Evolutionary conservation across 78 protist genomes (phyloP), one percentile per base, ranked within the genome.

Genomic region (Dictyostelium intermedium): DNA sequence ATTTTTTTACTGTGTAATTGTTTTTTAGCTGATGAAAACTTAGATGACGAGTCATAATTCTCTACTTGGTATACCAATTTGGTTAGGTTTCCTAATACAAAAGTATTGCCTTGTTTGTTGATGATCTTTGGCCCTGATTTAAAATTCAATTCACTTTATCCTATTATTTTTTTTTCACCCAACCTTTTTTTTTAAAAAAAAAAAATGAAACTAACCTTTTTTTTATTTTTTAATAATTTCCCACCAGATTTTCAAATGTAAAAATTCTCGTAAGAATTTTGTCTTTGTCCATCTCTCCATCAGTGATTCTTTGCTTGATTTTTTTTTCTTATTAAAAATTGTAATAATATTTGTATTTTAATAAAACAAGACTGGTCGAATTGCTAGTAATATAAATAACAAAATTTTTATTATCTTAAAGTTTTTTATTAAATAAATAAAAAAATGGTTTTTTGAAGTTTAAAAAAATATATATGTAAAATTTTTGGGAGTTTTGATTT

Each of bases 21-120:
- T 27, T n/a, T 25, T 79, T 45, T 79, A 27, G 32, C 50, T 45
- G 66, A 45, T 79, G 84, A 45, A 79, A 45, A 79, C 39, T 23
- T 76, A 43, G 84, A 79, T 79, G 84, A 79, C 84, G 84, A 79
- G 84, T 79, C 84, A 79, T 79, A 79, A 79, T 41, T 73, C 56
- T 77, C 82, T n/a, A 41, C 82, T 1, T 2, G 50, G 82, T 16
- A 18, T 23, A 27, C 74, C 23, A n/a, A 23, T 35, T 45, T 20
- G 56, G 4, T 30, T 79, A 41, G 47, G 50, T 41, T 77, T 32
- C 25, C 30, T 47, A 35, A 27, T 10, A 8, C 11, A 27, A 30
- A 39, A 13, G 37, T 72, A 39, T 70, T 14, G 1, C 79, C n/a
- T 13, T 50, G 61, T 20, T 16, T 27, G 61, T 79, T 79, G 84